These are phyloP conservation scores for Beta macrorhiza DNA, from an alignment of 179 eudicot genomes.

Conservation along the genomic window DNA sequence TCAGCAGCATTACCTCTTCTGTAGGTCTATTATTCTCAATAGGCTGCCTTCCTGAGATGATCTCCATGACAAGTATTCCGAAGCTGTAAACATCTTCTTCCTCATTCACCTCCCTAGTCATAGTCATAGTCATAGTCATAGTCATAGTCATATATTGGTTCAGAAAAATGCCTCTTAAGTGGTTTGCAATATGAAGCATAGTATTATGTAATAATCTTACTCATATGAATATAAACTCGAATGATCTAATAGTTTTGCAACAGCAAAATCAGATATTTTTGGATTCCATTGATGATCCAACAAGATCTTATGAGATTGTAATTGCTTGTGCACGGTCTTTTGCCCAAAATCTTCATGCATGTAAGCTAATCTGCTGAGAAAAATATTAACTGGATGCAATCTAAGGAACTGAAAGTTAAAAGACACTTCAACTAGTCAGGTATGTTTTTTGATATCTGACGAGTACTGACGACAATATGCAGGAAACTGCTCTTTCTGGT, in stretches of 20 bases:
- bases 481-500: no score
- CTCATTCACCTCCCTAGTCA: constrained; percentile 30
- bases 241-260: constrained; percentile 29
- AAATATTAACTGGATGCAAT: not conserved
- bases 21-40: constrained; percentile 18
- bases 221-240: not conserved
- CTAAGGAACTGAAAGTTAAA: no score
- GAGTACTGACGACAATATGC: no score
- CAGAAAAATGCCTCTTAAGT: constrained; percentile 25
- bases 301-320: constrained; percentile 50
- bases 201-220: not conserved
- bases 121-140: not conserved
- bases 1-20: constrained; percentile 22
- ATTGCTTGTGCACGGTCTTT: constrained; percentile 32
- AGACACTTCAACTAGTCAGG: no score
- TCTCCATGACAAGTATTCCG: constrained; percentile 56
- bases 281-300: constrained; percentile 59
- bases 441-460: no score
- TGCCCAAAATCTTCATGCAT: constrained; percentile 52
- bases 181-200: no score
- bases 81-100: constrained; percentile 56
- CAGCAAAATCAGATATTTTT: constrained; percentile 44
- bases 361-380: constrained; percentile 41
- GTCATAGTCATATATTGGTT: constrained; percentile 6
- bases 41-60: constrained; percentile 47